Evolutionary conservation across 148 eudicot genomes (phyloP), one percentile per base, ranked within the genome.

Genomic region (Camellia lanceoleosa): DNA sequence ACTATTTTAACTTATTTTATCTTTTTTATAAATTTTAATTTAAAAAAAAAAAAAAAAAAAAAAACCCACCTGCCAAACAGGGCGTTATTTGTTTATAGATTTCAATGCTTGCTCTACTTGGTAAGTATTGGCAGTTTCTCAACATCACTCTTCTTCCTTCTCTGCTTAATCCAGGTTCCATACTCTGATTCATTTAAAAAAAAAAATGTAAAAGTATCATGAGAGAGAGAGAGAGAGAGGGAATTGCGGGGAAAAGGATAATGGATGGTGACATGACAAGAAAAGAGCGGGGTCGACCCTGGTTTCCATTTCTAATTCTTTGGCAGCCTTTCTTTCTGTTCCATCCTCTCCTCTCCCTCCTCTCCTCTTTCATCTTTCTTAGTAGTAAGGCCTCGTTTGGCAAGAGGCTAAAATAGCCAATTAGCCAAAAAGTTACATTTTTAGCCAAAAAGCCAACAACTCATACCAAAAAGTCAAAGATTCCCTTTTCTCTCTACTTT

Each of bases 221-320:
- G n/a, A 5, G 71, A 67, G 55, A 67, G 71, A 67, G 71, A 67
- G 71, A 67, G 64, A 60, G 64, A 15, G 64, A 60, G 44, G 5
- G 9, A 56, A 41, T 14, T 20, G 76, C 38, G 38, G 63, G 20
- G 23, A 69, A 71, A 71, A 49, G 74, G 58, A 52, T 0, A 18
- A 49, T 47, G 15, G 74, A 71, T 71, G 74, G 74, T 71, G 74
- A 71, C 74, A 71, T 5, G 74, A 71, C 74, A 6, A 71, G 41
- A 49, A n/a, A 71, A 71, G 30, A 49, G 13, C n/a, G 58, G 74
- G 74, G 11, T 30, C 38, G 56, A 71, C 74, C 74, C 12, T 49
- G 38, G 54, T 73, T 54, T 54, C 75, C 75, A 73, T 73, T 73
- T 54, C 61, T 73, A 19, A 2, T 14, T 56, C 74, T 47, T 46